Base-by-base conservation (phyloP, 345 rosid genomes). In the Eucalyptus paniculata region DNA sequence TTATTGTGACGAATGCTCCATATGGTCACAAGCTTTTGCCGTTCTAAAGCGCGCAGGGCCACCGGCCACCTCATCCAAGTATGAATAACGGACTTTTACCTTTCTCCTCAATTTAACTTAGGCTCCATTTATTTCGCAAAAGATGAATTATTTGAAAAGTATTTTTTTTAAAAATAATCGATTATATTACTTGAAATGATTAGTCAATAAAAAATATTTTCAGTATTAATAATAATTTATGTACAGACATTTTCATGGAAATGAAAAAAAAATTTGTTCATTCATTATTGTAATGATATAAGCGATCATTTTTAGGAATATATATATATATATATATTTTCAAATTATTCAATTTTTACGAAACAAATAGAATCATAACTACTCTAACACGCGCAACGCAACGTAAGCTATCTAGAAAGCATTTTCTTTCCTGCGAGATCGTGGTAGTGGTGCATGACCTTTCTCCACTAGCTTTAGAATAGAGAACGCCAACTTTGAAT, bases 141-240 rank as follows among this genome's bases (percentile, higher is more conserved):
- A 40, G 7, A 37, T 77, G 8, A 40, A 77, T 40, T 4, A 21
- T 77, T 77, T 77, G 2, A 7, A 77, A 6, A 21, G 2, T 37
- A 72, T 77, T 77, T 37, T 77, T 4, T 0, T 65, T 4, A 7
- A 7, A n/a, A 65, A n/a, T n/a, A 8, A n/a, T n/a, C 0, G 0
- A 4, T 28, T 28, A n/a, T 12, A 13, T 60, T 8, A 8, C 6
- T 65, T n/a, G 11, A 65, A 65, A 65, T 65, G 7, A 65, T 65
- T 65, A 65, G 5, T 4, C 3, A 65, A 65, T 65, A 32, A 65
- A 30, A n/a, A 14, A n/a, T 15, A n/a, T n/a, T 65, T 15, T 28
- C 21, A n/a, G 2, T 8, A n/a, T n/a, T n/a, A 17, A 65, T 8
- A 65, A 65, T n/a, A 65, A 65, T 65, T 65, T 65, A n/a, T 65